A percentile compares a stretch with the other conserved stretches of the same genome.
Conservation (phyloP, 163 green algal genomes). For the Prototheca stagnorum region DNA sequence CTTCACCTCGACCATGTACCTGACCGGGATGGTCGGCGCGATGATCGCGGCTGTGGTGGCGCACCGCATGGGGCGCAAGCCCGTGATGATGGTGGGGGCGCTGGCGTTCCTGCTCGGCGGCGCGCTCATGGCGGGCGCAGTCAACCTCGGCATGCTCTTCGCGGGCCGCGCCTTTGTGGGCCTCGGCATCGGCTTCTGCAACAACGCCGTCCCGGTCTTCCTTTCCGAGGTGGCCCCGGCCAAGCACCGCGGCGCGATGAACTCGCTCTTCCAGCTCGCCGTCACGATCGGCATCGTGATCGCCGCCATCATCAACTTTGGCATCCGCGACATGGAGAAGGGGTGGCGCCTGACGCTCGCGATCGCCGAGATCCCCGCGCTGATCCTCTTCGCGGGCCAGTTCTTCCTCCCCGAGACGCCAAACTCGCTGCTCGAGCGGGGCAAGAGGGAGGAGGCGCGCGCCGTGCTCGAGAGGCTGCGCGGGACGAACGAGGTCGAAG, state of each 20-base stretch:
- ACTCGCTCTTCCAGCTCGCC: slow-evolving; percentile 45
- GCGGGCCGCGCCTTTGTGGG: slow-evolving; percentile 35
- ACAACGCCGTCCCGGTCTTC: slow-evolving; percentile 6
- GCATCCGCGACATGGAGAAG: slow-evolving; percentile 8
- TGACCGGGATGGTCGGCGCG: slow-evolving; percentile 14
- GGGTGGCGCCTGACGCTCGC: slow-evolving; percentile 29
- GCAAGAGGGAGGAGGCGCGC: slow-evolving; percentile 1
- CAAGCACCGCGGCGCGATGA: slow-evolving; percentile 25
- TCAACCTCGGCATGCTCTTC: slow-evolving; percentile 36
- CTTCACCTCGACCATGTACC: slow-evolving; percentile 26
- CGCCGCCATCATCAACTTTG: slow-evolving; percentile 37
- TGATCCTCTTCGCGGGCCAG: slow-evolving; percentile 24
- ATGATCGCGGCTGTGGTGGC: slow-evolving; percentile 4
- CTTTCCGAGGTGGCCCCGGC: slow-evolving; percentile 16
- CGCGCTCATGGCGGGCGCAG: slow-evolving; percentile 22
- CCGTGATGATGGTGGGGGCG: slow-evolving; percentile 20
- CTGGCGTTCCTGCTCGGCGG: slow-evolving; percentile 30
- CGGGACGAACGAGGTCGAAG: slow-evolving; percentile 20
- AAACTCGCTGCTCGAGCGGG: slow-evolving; percentile 33
- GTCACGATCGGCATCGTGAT: slow-evolving; percentile 23
- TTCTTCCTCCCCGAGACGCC: slow-evolving; percentile 39
- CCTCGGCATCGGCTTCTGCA: slow-evolving; percentile 37
- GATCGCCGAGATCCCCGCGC: slow-evolving; percentile 15
- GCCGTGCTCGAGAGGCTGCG: slow-evolving; percentile 28
- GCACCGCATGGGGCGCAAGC: slow-evolving; percentile 20